These are phyloP conservation scores for Fusarium tjaetaba DNA, from an alignment of 2,329 filamentous ascomycete species.

Conservation along the genomic window DNA sequence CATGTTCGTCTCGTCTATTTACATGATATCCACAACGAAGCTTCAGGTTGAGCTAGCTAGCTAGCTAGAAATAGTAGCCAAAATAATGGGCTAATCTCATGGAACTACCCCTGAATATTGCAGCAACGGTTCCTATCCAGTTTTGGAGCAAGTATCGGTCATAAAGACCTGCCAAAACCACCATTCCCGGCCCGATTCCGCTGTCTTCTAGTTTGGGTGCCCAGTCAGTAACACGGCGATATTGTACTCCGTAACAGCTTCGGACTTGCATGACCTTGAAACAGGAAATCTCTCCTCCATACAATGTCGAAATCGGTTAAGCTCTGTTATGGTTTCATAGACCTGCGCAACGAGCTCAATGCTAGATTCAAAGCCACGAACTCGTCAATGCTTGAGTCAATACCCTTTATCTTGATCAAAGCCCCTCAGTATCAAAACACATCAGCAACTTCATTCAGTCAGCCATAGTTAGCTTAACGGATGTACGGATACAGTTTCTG, in stretches of 20 bases:
- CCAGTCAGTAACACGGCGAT: neutral
- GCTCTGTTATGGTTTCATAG: neutral
- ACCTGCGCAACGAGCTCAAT: neutral
- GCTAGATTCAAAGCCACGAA: neutral
- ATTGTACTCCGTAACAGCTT: neutral
- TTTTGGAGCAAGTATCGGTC: neutral
- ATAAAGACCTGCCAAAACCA: constrained; percentile 1
- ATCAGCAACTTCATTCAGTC: neutral
- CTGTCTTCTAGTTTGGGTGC: neutral
- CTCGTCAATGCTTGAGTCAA: neutral
- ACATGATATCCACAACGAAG: constrained; percentile 1
- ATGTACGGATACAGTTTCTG: neutral
- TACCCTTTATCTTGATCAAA: neutral
- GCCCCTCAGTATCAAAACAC: neutral
- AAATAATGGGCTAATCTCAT: constrained; percentile 2
- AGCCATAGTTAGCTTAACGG: neutral
- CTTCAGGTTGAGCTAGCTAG: constrained; percentile 1
- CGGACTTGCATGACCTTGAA: neutral
- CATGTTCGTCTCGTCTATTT: constrained; percentile 7
- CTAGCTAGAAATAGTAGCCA: neutral
- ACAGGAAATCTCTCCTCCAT: neutral
- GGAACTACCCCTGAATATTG: constrained; percentile 5
- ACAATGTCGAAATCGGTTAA: neutral
- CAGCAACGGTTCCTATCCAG: neutral
- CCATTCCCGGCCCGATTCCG: constrained; percentile 10